A percentile compares a stretch with the other conserved stretches of the same genome.
These are phyloP conservation scores for Coemansia erecta DNA, from an alignment of 192 early-diverging fungal species.

Conservation along the genomic window DNA sequence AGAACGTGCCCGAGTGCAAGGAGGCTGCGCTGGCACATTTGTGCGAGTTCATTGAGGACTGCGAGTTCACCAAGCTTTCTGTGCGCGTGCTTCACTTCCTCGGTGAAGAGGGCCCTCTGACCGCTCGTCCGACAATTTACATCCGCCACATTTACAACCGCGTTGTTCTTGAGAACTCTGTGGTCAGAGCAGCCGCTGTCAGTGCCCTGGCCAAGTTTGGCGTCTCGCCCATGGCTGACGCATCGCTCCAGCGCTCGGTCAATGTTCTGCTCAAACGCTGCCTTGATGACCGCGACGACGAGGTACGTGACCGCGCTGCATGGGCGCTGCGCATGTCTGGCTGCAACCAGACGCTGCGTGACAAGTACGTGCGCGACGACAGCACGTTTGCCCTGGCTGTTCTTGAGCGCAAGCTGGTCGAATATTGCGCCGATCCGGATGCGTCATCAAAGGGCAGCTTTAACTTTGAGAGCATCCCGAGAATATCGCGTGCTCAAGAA, in stretches of 20 bases:
- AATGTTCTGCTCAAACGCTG: constrained; percentile 88
- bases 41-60: constrained; percentile 99
- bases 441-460: constrained; percentile 64
- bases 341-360: constrained; percentile 55
- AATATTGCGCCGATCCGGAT: constrained; percentile 74
- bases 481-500: constrained; percentile 83
- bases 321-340: constrained; percentile 82
- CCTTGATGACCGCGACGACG: constrained; percentile 96
- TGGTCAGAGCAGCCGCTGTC: constrained; percentile 95
- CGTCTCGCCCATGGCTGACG: constrained; percentile 75
- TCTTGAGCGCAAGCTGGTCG: constrained; percentile 82
- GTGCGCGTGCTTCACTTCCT: constrained; percentile 94
- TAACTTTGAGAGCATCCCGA: constrained; percentile 74
- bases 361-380: constrained; percentile 81
- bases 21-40: constrained; percentile 92
- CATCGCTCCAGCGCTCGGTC: constrained; percentile 67
- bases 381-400: constrained; percentile 81
- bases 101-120: constrained; percentile 91
- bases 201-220: constrained; percentile 89
- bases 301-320: constrained; percentile 94
- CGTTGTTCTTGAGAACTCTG: constrained; percentile 95
- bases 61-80: constrained; percentile 98
- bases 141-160: constrained; percentile 99
- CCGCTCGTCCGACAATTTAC: constrained; percentile 88
- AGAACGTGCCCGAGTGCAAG: constrained; percentile 90